Evolutionary conservation across 208 protist genomes (phyloP).

Genomic region (Crithidia brevicula): DNA sequence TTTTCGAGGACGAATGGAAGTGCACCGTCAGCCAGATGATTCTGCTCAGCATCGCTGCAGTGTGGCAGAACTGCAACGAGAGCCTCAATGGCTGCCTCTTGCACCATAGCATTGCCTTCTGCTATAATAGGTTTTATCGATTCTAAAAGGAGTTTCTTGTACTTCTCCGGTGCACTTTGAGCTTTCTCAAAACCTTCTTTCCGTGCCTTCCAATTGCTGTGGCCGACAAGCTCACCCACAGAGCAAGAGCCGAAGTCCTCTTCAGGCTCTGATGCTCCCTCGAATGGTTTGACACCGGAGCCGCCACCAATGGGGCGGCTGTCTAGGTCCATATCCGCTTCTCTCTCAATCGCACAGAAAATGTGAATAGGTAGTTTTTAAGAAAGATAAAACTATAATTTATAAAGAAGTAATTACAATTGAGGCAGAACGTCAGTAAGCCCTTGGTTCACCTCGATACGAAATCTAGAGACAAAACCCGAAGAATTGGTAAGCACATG

Average conservation of each 20-base stretch:
- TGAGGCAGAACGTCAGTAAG: too few species aligned
- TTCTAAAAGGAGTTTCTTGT: slow-evolving; percentile 45
- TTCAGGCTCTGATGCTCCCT: slow-evolving; percentile 2
- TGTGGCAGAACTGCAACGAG: slow-evolving; percentile 41
- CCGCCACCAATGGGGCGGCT: slow-evolving; percentile 45
- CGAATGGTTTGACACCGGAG: slow-evolving; percentile 28
- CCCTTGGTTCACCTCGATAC: too few species aligned
- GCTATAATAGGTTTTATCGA: slow-evolving; percentile 35
- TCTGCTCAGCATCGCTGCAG: slow-evolving; percentile 44
- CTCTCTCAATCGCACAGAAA: background rate
- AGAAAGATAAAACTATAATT: too few species aligned
- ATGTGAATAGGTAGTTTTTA: too few species aligned
- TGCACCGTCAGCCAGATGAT: slow-evolving; percentile 38
- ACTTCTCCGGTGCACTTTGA: slow-evolving; percentile 26
- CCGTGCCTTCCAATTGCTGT: slow-evolving; percentile 83
- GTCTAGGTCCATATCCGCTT: slow-evolving; percentile 42
- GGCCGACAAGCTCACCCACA: slow-evolving; percentile 50
- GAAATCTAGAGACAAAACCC: slow-evolving; percentile 10
- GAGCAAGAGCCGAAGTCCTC: slow-evolving; percentile 64
- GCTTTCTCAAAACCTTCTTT: slow-evolving; percentile 70
- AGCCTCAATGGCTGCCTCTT: slow-evolving; percentile 72
- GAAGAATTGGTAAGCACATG: slow-evolving; percentile 18
- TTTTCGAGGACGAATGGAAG: slow-evolving; percentile 66
- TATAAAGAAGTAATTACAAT: too few species aligned
- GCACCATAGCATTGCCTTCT: slow-evolving; percentile 68